A percentile compares a stretch with the other conserved stretches of the same genome.
phyloP scores from a whole-genome alignment of 495 filamentous ascomycete species.

The Sporormia fimetaria region DNA sequence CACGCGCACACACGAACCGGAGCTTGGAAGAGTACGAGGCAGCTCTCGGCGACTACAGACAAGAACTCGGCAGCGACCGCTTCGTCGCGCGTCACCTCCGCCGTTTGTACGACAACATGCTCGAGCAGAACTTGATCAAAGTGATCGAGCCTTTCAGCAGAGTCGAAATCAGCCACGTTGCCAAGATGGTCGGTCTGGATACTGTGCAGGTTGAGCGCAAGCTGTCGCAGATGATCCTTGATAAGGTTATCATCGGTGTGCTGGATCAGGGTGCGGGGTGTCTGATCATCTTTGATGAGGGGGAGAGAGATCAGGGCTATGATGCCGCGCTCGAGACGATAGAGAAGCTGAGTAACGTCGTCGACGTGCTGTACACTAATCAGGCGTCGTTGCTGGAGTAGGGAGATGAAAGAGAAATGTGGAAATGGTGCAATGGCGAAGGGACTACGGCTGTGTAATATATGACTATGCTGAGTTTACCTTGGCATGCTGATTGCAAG shows the following conservation, averaged over 20 bases:
- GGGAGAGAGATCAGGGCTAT: constrained; percentile 81
- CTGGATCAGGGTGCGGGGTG: constrained; percentile 96
- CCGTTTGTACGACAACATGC: constrained; percentile 90
- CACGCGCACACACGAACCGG: constrained; percentile 85
- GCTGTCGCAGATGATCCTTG: constrained; percentile 96
- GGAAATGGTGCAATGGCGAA: background rate
- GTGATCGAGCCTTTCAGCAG: constrained; percentile 97
- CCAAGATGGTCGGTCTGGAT: constrained; percentile 91
- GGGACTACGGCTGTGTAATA: constrained; percentile 11
- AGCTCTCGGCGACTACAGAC: constrained; percentile 75
- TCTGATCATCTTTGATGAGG: constrained; percentile 93
- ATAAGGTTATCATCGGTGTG: constrained; percentile 96
- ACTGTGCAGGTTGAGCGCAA: constrained; percentile 96
- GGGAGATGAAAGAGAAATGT: constrained; percentile 6
- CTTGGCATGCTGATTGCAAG: too few relatives aligned
- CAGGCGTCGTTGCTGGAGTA: constrained; percentile 93
- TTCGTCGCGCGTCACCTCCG: constrained; percentile 95
- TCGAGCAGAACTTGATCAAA: constrained; percentile 98
- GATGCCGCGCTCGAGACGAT: constrained; percentile 91
- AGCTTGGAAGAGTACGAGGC: constrained; percentile 93
- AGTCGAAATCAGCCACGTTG: constrained; percentile 92
- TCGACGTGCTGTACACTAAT: constrained; percentile 94
- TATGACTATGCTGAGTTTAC: constrained; percentile 1
- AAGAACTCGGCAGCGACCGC: constrained; percentile 79
- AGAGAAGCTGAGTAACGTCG: constrained; percentile 93